phyloP scores from a whole-genome alignment of 2,329 filamentous ascomycete species.

The Colletotrichum truncatum region DNA sequence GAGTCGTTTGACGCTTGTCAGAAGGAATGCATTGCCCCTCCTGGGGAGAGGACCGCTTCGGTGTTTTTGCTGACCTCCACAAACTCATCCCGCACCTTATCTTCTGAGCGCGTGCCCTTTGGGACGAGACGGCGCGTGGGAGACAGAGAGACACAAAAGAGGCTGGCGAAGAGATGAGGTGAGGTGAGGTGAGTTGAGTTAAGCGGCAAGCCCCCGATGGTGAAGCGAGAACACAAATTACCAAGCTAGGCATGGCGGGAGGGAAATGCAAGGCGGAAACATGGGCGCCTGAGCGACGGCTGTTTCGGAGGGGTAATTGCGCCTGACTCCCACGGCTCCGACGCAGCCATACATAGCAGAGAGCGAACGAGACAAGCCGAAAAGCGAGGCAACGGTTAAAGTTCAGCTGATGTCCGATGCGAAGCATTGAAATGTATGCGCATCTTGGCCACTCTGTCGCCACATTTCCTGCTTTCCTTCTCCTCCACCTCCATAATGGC shows the following conservation, averaged over 20 bases:
- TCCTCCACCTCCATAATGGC: background rate
- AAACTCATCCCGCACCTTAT: background rate
- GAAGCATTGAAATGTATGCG: conserved; percentile 27
- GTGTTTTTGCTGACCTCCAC: conserved; percentile 23
- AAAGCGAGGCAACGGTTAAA: conserved; percentile 21
- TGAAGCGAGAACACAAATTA: conserved; percentile 11
- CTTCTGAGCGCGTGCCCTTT: background rate
- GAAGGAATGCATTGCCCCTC: conserved; percentile 21
- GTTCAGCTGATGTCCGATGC: conserved; percentile 25
- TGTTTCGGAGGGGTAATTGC: conserved; percentile 27
- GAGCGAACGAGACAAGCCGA: conserved; percentile 1
- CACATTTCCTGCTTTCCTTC: too few relatives aligned
- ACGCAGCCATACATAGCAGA: conserved; percentile 9
- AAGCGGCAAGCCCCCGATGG: background rate
- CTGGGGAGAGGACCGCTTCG: background rate
- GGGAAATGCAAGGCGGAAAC: conserved; percentile 24
- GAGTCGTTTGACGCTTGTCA: conserved; percentile 17
- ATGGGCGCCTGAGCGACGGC: conserved; percentile 22
- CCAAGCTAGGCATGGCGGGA: conserved; percentile 4
- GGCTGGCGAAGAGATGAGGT: background rate
- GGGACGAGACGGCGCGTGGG: background rate
- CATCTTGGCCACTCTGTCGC: conserved; percentile 17
- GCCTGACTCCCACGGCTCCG: conserved; percentile 14
- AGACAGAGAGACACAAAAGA: background rate
- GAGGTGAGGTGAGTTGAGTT: background rate